Base-by-base conservation (phyloP, 2,329 filamentous ascomycete genomes). In the Lachnellula cervina region DNA sequence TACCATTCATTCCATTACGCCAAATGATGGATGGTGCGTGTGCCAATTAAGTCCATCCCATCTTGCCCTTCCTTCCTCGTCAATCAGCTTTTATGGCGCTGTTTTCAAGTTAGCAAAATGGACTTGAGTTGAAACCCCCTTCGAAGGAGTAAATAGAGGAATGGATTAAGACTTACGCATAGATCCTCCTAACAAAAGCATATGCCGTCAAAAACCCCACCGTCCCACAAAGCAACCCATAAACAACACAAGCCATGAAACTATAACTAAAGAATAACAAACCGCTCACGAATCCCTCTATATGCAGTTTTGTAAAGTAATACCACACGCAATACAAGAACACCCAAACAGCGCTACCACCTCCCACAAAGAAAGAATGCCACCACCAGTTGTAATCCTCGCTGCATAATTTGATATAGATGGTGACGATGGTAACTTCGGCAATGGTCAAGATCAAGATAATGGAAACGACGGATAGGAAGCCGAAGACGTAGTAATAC, bases 341-440 rank as follows among this genome's bases (percentile, higher is more conserved):
- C 38, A 96, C 82, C 89, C 90, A 96, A 58, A 90, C 71, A 6
- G 87, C 82, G 63, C 86, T 90, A 63, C 86, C 83, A 48, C 86
- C 87, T 45, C 90, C 90, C 8, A 91, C 82, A 49, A 89, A 73
- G 74, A 96, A 94, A 51, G 87, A 90, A 70, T 89, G 88, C 90
- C 90, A 95, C 89, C 89, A 94, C 90, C 90, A 96, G 70, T 90
- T 82, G 72, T 94, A 87, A 71, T 95, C 91, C 79, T 95, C 90
- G 1, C 83, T 79, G 73, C 89, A 93, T 17, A 96, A 81, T 73
- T 90, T 87, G 48, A 89, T 81, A 71, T 96, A 95, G 16, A 90
- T 87, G 1, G 86, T 85, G 56, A 95, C 89, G 21, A 96, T 82
- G 0, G 89, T 92, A 51, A 92, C 89, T 73, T 94, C 89, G 63